Percentiles rank a stretch among this genome's conserved stretches.
phyloP scores from a whole-genome alignment of 192 early-diverging fungal genomes.

The Coemansia javaensis region DNA sequence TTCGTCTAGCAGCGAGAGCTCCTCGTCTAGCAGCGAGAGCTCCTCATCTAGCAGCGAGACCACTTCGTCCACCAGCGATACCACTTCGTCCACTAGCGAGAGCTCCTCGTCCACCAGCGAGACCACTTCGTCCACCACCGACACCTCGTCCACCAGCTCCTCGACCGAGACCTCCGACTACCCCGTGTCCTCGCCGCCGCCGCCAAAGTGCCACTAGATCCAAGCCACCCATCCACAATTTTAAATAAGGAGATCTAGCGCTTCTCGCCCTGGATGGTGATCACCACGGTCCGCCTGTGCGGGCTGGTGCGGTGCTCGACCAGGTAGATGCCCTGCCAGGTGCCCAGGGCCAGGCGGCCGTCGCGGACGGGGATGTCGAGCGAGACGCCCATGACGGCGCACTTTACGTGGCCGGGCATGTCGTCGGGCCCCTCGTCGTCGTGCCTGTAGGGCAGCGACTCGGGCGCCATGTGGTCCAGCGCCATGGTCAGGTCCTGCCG shows the following conservation, averaged over 20 bases:
- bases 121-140: no score
- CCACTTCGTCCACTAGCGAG: no score
- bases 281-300: conserved; percentile 59
- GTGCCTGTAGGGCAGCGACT: conserved; percentile 71
- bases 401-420: conserved; percentile 90
- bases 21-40: no score
- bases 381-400: conserved; percentile 72
- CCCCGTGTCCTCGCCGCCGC: neutral
- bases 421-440: conserved; percentile 85
- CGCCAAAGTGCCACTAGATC: neutral
- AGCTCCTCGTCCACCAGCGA: no score
- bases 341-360: conserved; percentile 73
- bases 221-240: no score
- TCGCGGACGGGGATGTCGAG: conserved; percentile 82
- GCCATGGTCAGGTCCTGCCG: conserved; percentile 83
- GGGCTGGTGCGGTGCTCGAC: conserved; percentile 67
- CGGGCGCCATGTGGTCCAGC: conserved; percentile 77
- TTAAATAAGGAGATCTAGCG: neutral
- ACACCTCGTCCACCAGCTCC: no score
- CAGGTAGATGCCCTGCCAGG: conserved; percentile 80
- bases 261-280: conserved; percentile 75
- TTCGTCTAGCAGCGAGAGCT: no score
- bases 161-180: no score
- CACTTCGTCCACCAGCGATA: no score
- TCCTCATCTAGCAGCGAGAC: no score